Evolutionary conservation across 352 stramenopile genomes (phyloP), one percentile per base, ranked within the genome.

Genomic region (Pythium periplocum): DNA sequence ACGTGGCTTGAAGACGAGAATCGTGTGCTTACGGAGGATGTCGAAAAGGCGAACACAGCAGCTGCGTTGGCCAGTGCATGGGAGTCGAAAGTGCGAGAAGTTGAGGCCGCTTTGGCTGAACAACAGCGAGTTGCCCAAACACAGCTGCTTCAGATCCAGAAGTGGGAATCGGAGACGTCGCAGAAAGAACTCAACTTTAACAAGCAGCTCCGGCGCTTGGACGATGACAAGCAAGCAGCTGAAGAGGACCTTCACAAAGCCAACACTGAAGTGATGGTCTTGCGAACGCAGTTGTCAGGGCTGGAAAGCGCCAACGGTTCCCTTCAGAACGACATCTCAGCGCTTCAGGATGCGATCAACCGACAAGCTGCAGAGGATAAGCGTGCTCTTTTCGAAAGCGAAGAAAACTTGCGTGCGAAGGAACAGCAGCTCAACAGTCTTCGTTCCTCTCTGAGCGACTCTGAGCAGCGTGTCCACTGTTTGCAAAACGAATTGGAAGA

Each of bases 1-100:
- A 75, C 73, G 41, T 87, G 69, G 71, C 66, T 94, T 0, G 83
- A 94, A 54, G 81, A 90, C 34, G 75, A 90, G 50, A 77, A 83
- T 52, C 63, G 73, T 34, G 57, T 78, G 51, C 51, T 87, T 37
- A 61, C 43, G 4, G 56, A 45, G 31, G 31, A 51, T 2, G 41
- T 55, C 2, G 52, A 38, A 30, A 43, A 37, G 4, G 51, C 54
- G 12, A 61, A 26, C 2, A 32, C 11, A 12, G 43, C 43, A 17
- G 43, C 11, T n/a, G 11, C 44, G 2, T 55, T 36, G 26, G 53
- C 55, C 32, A 39, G 26, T 4, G 45, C 57, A 48, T 61, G 45
- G 61, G 41, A 61, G 38, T 46, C 59, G 31, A 53, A 49, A 17
- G 48, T 53, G 0, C 45, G 44, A 2, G 49, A 53, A 4, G 12